These are phyloP conservation scores for Colletotrichum tropicicola DNA, from an alignment of 2,329 filamentous ascomycete genomes.

Conservation along the genomic window DNA sequence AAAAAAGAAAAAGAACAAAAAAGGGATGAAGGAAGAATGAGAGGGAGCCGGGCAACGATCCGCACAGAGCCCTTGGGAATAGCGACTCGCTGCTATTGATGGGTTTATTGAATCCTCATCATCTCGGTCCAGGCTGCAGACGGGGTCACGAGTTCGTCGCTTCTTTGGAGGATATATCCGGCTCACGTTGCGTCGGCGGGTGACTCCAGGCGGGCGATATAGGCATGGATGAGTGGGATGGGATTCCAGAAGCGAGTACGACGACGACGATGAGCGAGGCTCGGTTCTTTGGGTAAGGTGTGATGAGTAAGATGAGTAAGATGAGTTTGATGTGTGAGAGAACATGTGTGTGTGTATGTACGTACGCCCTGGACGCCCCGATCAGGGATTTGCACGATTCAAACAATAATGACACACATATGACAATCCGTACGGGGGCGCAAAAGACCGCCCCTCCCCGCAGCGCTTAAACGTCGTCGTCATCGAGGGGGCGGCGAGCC, in stretches of 20 bases:
- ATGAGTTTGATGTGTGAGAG: too few species aligned
- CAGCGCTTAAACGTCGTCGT: conserved; percentile 1
- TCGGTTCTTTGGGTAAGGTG: too few species aligned
- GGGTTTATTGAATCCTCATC: neutral
- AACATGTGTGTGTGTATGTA: too few species aligned
- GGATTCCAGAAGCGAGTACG: neutral
- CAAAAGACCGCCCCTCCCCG: conserved; percentile 5
- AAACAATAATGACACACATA: conserved; percentile 28
- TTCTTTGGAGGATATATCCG: neutral
- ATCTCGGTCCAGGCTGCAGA: neutral
- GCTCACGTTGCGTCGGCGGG: neutral
- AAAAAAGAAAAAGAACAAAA: neutral
- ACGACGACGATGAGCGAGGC: too few species aligned
- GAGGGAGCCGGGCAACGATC: neutral
- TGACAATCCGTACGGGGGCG: neutral
- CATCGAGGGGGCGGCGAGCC: too few species aligned
- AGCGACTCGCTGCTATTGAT: neutral
- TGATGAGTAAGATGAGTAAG: neutral
- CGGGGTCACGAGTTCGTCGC: neutral
- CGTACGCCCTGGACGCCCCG: neutral
- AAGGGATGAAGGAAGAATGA: too few species aligned
- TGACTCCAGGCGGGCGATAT: neutral
- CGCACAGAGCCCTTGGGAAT: neutral
- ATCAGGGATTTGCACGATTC: conserved; percentile 3
- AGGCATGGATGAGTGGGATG: neutral